A percentile compares a stretch with the other conserved stretches of the same genome.
Conservation (phyloP, 2,329 filamentous ascomycete genomes). For the Trichoderma semiorbis region DNA sequence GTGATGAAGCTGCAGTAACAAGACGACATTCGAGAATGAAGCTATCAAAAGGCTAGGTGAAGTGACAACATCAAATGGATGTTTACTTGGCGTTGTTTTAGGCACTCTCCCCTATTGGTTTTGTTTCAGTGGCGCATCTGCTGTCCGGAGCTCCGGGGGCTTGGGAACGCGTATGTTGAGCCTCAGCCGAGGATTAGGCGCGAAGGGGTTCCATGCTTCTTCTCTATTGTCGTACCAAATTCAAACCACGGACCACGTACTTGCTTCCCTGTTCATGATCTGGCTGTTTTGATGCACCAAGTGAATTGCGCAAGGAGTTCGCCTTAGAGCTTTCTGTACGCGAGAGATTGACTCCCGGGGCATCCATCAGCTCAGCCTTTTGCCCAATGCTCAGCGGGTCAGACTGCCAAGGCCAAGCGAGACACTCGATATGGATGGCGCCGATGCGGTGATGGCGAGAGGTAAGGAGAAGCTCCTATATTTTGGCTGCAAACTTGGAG, state of each 20-base stretch:
- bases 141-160: background rate
- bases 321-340: background rate
- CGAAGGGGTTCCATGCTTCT: background rate
- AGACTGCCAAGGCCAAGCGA: conserved; percentile 7
- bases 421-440: conserved; percentile 19
- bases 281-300: background rate
- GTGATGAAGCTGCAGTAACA: background rate
- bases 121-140: background rate
- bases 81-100: background rate
- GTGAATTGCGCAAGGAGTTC: background rate
- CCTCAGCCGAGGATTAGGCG: conserved; percentile 18
- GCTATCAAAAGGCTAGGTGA: background rate
- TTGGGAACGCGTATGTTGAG: background rate
- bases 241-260: background rate
- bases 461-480: conserved; percentile 1
- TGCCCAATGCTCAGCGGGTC: background rate
- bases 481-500: background rate
- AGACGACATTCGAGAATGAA: background rate
- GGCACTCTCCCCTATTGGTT: background rate
- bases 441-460: conserved; percentile 19
- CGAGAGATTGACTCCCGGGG: background rate
- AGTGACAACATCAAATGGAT: background rate
- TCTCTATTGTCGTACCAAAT: background rate
- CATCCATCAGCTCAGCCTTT: background rate
- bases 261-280: background rate